phyloP scores from a whole-genome alignment of 345 rosid species.

The Lepidium africanum region DNA sequence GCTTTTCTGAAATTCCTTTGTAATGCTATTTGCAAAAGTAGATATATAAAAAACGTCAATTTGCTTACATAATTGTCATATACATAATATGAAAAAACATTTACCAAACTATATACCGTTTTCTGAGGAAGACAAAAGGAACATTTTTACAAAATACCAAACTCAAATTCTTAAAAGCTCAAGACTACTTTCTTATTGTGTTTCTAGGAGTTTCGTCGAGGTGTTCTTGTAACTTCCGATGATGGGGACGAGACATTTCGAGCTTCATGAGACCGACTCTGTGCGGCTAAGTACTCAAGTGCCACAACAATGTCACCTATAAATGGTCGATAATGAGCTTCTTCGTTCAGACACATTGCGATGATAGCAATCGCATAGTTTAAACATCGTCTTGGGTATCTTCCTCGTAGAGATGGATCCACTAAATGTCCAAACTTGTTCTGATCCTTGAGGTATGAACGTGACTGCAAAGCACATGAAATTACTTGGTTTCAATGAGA shows the following conservation, averaged over 20 bases:
- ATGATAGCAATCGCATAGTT: constrained; percentile 84
- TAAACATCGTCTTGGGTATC: constrained; percentile 66
- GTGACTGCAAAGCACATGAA: constrained; percentile 39
- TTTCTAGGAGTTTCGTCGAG: constrained; percentile 8
- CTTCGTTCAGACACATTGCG: constrained; percentile 91
- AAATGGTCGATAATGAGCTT: constrained; percentile 79
- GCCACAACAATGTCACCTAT: constrained; percentile 87
- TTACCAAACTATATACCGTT: background rate
- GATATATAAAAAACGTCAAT: background rate
- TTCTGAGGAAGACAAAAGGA: background rate
- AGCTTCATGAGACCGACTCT: constrained; percentile 27
- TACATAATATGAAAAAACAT: background rate
- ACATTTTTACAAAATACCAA: constrained; percentile 8
- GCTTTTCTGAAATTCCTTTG: background rate
- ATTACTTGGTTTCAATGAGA: background rate
- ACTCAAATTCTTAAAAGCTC: constrained; percentile 2
- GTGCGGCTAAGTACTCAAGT: constrained; percentile 61
- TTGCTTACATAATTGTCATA: constrained; percentile 5
- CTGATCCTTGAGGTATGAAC: constrained; percentile 61
- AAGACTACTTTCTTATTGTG: background rate
- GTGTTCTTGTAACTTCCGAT: constrained; percentile 19
- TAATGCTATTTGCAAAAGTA: constrained; percentile 2
- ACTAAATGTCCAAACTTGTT: constrained; percentile 60
- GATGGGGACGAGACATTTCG: constrained; percentile 12
- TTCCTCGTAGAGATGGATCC: constrained; percentile 69